A percentile compares a stretch with the other conserved stretches of the same genome.
phyloP scores from a whole-genome alignment of 2,329 filamentous ascomycete genomes.

The Cadophora gregata region DNA sequence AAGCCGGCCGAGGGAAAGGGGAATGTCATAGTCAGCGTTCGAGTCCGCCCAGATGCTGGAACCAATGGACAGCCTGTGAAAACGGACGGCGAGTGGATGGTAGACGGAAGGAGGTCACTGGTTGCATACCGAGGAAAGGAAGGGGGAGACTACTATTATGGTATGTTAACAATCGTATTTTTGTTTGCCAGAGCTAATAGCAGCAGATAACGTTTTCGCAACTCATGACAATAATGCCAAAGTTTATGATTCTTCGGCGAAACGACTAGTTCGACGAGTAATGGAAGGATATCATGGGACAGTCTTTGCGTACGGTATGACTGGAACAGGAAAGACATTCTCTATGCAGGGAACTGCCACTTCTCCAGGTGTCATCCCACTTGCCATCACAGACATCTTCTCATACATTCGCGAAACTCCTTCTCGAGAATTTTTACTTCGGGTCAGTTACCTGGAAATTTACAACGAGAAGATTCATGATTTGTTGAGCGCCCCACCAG shows the following conservation, averaged over 20 bases:
- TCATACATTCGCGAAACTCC: slow-evolving; percentile 98
- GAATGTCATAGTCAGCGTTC: slow-evolving; percentile 94
- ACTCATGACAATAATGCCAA: slow-evolving; percentile 92
- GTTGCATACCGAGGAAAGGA: slow-evolving; percentile 88
- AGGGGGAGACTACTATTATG: slow-evolving; percentile 90
- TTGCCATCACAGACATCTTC: slow-evolving; percentile 98
- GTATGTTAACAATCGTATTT: slow-evolving; percentile 54
- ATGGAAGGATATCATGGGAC: slow-evolving; percentile 99
- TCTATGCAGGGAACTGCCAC: slow-evolving; percentile 98
- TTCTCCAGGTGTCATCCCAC: slow-evolving; percentile 93
- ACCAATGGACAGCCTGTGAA: slow-evolving; percentile 63
- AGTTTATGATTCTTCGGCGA: slow-evolving; percentile 93
- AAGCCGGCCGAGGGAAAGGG: slow-evolving; percentile 76
- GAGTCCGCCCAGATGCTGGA: slow-evolving; percentile 83
- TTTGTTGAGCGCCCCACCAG: slow-evolving; percentile 77
- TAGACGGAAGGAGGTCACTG: slow-evolving; percentile 82
- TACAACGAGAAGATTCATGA: slow-evolving; percentile 99
- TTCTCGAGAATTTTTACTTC: slow-evolving; percentile 88
- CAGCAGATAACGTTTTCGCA: slow-evolving; percentile 90
- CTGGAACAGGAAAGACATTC: slow-evolving; percentile 97
- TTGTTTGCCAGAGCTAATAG: slow-evolving; percentile 31
- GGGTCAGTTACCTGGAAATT: slow-evolving; percentile 98
- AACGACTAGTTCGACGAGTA: slow-evolving; percentile 90
- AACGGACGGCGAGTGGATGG: slow-evolving; percentile 85
- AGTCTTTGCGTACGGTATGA: slow-evolving; percentile 99